Percentiles rank a stretch among this genome's conserved stretches.
phyloP scores from a whole-genome alignment of 306 rosid species.

The Lablab purpureus region DNA sequence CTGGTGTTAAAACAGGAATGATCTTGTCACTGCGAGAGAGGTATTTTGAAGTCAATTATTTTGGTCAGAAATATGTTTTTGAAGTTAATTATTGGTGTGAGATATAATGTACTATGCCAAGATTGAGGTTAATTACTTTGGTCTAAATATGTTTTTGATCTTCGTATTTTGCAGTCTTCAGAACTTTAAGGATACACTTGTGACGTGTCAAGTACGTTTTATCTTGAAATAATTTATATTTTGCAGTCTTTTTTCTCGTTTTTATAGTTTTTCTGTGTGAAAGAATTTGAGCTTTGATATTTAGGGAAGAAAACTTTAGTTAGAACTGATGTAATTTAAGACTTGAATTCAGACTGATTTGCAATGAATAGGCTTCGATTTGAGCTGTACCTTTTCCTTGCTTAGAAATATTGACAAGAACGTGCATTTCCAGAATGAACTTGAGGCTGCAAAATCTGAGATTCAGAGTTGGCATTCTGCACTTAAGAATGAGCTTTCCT shows the following conservation, averaged over 20 bases:
- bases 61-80: too few relatives aligned
- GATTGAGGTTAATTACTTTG: constrained; percentile 25
- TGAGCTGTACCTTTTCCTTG: constrained; percentile 33
- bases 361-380: constrained; percentile 19
- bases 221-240: constrained; percentile 28
- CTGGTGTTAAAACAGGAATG: constrained; percentile 89
- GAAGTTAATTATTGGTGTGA: too few relatives aligned
- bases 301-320: constrained; percentile 14
- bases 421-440: constrained; percentile 68
- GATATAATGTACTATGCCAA: background rate
- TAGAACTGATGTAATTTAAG: constrained; percentile 14
- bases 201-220: constrained; percentile 78
- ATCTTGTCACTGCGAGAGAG: constrained; percentile 93
- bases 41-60: constrained; percentile 50
- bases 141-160: constrained; percentile 13
- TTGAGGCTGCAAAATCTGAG: constrained; percentile 81
- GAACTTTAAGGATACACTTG: constrained; percentile 73
- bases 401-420: constrained; percentile 22
- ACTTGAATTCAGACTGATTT: constrained; percentile 19
- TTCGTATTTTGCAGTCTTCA: constrained; percentile 75
- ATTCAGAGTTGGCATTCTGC: constrained; percentile 89
- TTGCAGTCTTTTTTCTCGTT: constrained; percentile 13
- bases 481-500: constrained; percentile 68
- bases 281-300: constrained; percentile 1
- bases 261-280: background rate